Percentiles rank a stretch among this genome's conserved stretches.
Evolutionary conservation across 331 rosid genomes (phyloP).

Genomic region (Pyrus hybrid): DNA sequence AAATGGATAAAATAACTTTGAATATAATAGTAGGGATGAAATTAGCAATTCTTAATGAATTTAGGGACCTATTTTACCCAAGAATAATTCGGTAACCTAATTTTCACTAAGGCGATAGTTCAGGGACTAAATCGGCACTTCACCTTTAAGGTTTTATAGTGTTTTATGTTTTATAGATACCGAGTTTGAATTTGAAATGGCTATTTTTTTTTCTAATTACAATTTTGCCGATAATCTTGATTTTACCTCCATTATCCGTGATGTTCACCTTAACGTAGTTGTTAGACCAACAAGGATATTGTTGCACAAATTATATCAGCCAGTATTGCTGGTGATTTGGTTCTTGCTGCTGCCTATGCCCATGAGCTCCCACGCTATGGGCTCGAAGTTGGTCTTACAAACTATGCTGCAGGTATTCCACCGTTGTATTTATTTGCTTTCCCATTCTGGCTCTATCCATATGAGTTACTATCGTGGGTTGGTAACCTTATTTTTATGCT

Average conservation of each 20-base stretch:
- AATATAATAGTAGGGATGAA: too few relatives aligned
- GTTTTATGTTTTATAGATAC: background rate
- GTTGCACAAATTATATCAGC: conserved; percentile 71
- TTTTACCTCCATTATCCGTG: background rate
- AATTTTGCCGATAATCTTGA: background rate
- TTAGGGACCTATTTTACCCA: too few relatives aligned
- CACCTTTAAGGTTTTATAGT: too few relatives aligned
- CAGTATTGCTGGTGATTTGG: conserved; percentile 78
- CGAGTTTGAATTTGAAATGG: background rate
- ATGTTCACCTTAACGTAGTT: conserved; percentile 20
- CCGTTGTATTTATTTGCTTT: background rate
- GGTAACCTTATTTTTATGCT: background rate
- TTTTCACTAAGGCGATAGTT: too few relatives aligned
- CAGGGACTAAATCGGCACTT: too few relatives aligned
- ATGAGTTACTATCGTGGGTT: background rate
- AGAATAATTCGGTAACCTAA: too few relatives aligned
- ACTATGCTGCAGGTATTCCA: conserved; percentile 80
- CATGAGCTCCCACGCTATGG: conserved; percentile 72
- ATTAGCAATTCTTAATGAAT: too few relatives aligned
- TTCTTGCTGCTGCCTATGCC: conserved; percentile 74
- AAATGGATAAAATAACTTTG: too few relatives aligned
- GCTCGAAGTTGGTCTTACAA: conserved; percentile 73
- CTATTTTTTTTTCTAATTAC: too few relatives aligned
- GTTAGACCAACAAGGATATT: conserved; percentile 70
- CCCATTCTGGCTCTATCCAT: background rate